A percentile compares a stretch with the other conserved stretches of the same genome.
phyloP scores from a whole-genome alignment of 495 filamentous ascomycete species.

The Mytilinidion resinicola region DNA sequence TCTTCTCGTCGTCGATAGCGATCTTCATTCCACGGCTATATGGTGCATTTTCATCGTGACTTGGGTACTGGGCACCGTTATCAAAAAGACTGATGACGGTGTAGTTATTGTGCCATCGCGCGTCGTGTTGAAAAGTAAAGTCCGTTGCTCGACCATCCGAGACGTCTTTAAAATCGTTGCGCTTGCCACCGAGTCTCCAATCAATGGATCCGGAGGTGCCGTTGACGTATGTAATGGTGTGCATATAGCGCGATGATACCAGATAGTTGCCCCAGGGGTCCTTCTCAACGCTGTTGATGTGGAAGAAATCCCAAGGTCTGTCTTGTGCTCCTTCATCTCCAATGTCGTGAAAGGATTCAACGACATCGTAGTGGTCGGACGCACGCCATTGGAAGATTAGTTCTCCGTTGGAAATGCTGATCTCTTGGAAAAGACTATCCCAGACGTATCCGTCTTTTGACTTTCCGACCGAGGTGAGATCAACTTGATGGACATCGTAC shows the following conservation, averaged over 20 bases:
- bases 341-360: slow-evolving; percentile 22
- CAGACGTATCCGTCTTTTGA: slow-evolving; percentile 22
- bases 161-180: slow-evolving; percentile 23
- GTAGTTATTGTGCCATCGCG: slow-evolving; percentile 25
- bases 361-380: slow-evolving; percentile 34
- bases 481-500: slow-evolving; percentile 22
- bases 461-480: slow-evolving; percentile 6
- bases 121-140: slow-evolving; percentile 32
- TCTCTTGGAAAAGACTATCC: slow-evolving; percentile 31
- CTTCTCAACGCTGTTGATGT: slow-evolving; percentile 35
- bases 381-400: slow-evolving; percentile 41
- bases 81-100: slow-evolving; percentile 29
- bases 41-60: slow-evolving; percentile 5
- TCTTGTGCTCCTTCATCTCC: slow-evolving; percentile 10
- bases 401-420: slow-evolving; percentile 28
- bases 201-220: slow-evolving; percentile 20
- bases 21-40: slow-evolving; percentile 19
- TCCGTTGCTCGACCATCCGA: slow-evolving; percentile 22
- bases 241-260: slow-evolving; percentile 23
- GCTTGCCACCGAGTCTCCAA: slow-evolving; percentile 28
- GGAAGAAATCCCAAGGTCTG: slow-evolving; percentile 31
- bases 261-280: slow-evolving; percentile 25
- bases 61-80: slow-evolving; percentile 20
- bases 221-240: slow-evolving; percentile 28
- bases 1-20: slow-evolving; percentile 18